Evolutionary conservation across 148 eudicot species (phyloP), one percentile per base, ranked within the genome.

Genomic region (Gaultheria prostrata): DNA sequence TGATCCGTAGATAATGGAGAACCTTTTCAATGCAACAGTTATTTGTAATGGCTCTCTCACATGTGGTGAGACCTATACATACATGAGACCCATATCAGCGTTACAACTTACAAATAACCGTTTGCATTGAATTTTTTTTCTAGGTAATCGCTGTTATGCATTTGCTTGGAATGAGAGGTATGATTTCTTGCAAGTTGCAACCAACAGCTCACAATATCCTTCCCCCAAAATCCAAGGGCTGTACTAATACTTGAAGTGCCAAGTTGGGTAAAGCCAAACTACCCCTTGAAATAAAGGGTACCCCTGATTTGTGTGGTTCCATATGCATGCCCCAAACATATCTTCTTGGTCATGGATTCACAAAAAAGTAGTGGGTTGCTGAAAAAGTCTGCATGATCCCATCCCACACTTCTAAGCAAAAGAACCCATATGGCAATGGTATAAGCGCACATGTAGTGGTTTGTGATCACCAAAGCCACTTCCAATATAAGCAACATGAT

Each of bases 331-430:
- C 28, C 61, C 21, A 26, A 20, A 71, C 4, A 17, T 4, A 50
- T 26, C 77, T 30, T 70, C 83, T 82, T 56, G 63, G 2, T 78
- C 21, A 18, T 70, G 43, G 32, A 48, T 49, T 81, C 59, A 49
- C 48, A 17, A 20, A 69, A 81, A 81, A 30, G 8, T 30, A 13
- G 54, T 35, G 57, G 54, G 28, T 17, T 30, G 43, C 39, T 70
- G 14, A 18, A 69, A 81, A 69, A 24, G 54, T 21, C 49, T 0
- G 4, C 61, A 10, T 59, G 80, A 85, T 85, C 80, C 87, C 56
- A 76, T 81, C 69, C 81, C 84, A 81, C 70, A 35, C 35, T 50
- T 85, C 81, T 59, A 85, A 85, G 87, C 87, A 85, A 81, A 73
- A 79, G 28, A 2, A 32, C 75, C 6, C 67, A 13, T 33, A 63